Conservation (phyloP, 805 yeast genomes). For the Pichia gijzeniarum region DNA sequence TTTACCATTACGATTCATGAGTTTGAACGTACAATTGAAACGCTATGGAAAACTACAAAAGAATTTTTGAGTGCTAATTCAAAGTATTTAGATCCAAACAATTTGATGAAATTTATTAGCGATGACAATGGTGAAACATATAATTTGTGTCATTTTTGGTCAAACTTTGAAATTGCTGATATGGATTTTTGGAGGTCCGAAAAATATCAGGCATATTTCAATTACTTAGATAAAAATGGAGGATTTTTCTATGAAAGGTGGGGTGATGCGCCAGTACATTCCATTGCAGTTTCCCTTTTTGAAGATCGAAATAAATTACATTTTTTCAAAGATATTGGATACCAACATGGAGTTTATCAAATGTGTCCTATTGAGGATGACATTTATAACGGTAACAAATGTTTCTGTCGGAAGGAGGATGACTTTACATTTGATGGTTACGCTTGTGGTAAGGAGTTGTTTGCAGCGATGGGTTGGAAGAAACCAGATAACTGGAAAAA, state of each 20-base stretch:
- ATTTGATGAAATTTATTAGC: constrained; percentile 57
- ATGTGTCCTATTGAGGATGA: constrained; percentile 37
- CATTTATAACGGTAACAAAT: constrained; percentile 25
- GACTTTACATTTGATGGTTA: constrained; percentile 36
- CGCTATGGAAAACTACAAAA: constrained; percentile 51
- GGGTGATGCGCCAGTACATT: constrained; percentile 94
- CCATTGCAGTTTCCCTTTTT: constrained; percentile 63
- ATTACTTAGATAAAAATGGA: constrained; percentile 57
- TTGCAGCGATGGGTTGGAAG: constrained; percentile 21
- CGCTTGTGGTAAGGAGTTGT: constrained; percentile 31
- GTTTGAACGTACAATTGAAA: constrained; percentile 48
- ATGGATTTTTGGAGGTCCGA: constrained; percentile 59
- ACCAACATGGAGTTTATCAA: constrained; percentile 48
- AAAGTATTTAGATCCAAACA: constrained; percentile 36
- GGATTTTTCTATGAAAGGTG: constrained; percentile 85
- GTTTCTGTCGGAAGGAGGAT: constrained; percentile 33
- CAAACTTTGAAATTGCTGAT: constrained; percentile 71
- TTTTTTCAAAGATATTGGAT: constrained; percentile 71
- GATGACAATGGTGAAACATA: constrained; percentile 57
- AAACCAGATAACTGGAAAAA: constrained; percentile 28
- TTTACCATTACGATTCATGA: constrained; percentile 64
- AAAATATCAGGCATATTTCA: constrained; percentile 53
- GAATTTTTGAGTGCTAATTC: constrained; percentile 40
- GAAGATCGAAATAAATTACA: constrained; percentile 52
- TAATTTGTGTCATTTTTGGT: constrained; percentile 79